A percentile compares a stretch with the other conserved stretches of the same genome.
Evolutionary conservation across 2,329 filamentous ascomycete species (phyloP).

Genomic region (Neofusicoccum umdonicola): DNA sequence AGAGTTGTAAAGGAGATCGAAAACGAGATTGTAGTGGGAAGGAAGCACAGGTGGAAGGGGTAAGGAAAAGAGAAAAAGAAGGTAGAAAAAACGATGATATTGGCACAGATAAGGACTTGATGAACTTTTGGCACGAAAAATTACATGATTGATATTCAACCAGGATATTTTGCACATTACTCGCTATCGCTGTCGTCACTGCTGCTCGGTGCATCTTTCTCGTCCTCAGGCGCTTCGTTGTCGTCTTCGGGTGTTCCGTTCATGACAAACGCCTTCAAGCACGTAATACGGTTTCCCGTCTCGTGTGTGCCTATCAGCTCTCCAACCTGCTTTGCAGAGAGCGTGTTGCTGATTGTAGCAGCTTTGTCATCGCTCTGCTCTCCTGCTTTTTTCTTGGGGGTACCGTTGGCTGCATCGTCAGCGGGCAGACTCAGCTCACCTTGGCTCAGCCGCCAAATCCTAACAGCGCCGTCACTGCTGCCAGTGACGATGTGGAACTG

Average conservation of each 20-base stretch:
- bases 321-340: slow-evolving; percentile 52
- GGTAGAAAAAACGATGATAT: neutral
- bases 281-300: slow-evolving; percentile 86
- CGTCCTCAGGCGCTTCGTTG: slow-evolving; percentile 24
- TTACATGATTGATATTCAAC: neutral
- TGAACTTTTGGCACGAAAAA: neutral
- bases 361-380: slow-evolving; percentile 17
- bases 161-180: slow-evolving; percentile 7
- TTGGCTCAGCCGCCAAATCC: slow-evolving; percentile 65
- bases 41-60: neutral
- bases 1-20: neutral
- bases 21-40: neutral
- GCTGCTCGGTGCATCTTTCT: slow-evolving; percentile 17
- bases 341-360: slow-evolving; percentile 1
- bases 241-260: slow-evolving; percentile 43
- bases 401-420: slow-evolving; percentile 20
- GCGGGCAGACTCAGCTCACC: slow-evolving; percentile 25
- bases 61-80: neutral
- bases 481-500: slow-evolving; percentile 63
- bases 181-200: slow-evolving; percentile 21
- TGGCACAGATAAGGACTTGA: neutral
- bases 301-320: slow-evolving; percentile 73
- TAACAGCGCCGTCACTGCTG: slow-evolving; percentile 82
- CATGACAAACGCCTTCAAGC: slow-evolving; percentile 83
- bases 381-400: neutral